These are phyloP conservation scores for Hypoxylon sp. DNA, from an alignment of 2,329 filamentous ascomycete species.

Conservation along the genomic window DNA sequence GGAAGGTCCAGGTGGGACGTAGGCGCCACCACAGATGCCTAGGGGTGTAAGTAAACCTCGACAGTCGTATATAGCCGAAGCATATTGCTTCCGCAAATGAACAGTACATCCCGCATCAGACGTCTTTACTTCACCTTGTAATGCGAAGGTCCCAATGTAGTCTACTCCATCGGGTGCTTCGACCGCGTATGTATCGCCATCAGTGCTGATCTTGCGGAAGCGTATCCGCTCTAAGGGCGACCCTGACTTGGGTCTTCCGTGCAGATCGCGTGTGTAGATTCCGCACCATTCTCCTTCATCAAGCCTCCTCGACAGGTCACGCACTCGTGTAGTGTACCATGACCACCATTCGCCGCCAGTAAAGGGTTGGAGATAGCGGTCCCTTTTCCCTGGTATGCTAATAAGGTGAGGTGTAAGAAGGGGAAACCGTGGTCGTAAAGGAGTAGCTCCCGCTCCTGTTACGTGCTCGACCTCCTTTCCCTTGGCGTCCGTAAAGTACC, in stretches of 20 bases:
- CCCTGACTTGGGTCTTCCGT: conserved; percentile 8
- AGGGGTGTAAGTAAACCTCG: conserved; percentile 39
- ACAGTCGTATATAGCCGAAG: conserved; percentile 12
- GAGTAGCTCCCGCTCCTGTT: background rate
- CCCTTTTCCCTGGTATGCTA: background rate
- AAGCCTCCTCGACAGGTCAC: conserved; percentile 31
- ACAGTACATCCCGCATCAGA: conserved; percentile 27
- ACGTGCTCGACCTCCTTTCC: conserved; percentile 5
- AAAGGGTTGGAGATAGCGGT: conserved; percentile 44
- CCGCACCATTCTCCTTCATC: conserved; percentile 45
- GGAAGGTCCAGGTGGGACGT: background rate
- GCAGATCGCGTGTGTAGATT: conserved; percentile 23
- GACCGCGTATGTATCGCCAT: conserved; percentile 32
- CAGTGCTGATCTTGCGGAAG: conserved; percentile 28
- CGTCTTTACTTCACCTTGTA: conserved; percentile 32
- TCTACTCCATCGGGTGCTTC: conserved; percentile 32
- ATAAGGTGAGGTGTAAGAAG: conserved; percentile 33
- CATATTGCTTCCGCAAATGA: conserved; percentile 27
- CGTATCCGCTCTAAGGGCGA: conserved; percentile 27
- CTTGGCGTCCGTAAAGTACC: conserved; percentile 25
- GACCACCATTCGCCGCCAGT: conserved; percentile 44
- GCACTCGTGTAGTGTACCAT: conserved; percentile 44
- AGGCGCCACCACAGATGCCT: conserved; percentile 37
- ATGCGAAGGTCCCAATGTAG: conserved; percentile 18
- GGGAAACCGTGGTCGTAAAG: conserved; percentile 39